Conservation (phyloP, 2,329 filamentous ascomycete genomes). For the Madurella mycetomatis region DNA sequence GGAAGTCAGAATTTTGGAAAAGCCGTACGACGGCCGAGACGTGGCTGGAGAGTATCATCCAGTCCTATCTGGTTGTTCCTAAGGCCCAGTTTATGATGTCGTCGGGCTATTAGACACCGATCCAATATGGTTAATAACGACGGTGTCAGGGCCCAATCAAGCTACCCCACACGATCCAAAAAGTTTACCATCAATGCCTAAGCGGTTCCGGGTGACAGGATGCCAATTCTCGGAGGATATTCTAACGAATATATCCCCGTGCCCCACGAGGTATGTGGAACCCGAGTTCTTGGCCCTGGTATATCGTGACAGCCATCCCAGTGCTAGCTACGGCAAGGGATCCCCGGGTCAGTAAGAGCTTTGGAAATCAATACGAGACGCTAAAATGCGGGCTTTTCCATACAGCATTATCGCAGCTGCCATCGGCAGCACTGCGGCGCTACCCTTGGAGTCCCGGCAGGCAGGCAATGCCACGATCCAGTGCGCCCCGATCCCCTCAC, state of each 20-base stretch:
- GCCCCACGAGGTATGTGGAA: neutral
- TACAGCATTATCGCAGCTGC: conserved; percentile 9
- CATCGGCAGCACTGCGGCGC: neutral
- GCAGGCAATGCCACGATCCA: conserved; percentile 11
- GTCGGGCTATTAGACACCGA: conserved; percentile 24
- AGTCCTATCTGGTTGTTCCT: no score
- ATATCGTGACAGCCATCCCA: conserved; percentile 2
- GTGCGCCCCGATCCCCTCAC: conserved; percentile 28
- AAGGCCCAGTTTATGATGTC: no score
- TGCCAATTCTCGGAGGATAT: conserved; percentile 7
- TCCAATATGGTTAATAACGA: conserved; percentile 19
- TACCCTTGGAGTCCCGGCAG: conserved; percentile 6
- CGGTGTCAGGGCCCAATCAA: neutral
- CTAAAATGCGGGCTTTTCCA: conserved; percentile 4
- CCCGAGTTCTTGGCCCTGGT: neutral
- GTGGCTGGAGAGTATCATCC: no score
- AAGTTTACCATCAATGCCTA: neutral
- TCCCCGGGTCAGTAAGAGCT: neutral
- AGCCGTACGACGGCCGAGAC: no score
- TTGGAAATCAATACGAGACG: neutral
- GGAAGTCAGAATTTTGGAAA: no score
- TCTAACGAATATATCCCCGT: neutral
- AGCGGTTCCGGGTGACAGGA: conserved; percentile 13
- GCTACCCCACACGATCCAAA: conserved; percentile 4
- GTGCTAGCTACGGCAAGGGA: neutral